These are phyloP conservation scores for Cytospora leucostoma DNA, from an alignment of 2,329 filamentous ascomycete species.

Conservation along the genomic window DNA sequence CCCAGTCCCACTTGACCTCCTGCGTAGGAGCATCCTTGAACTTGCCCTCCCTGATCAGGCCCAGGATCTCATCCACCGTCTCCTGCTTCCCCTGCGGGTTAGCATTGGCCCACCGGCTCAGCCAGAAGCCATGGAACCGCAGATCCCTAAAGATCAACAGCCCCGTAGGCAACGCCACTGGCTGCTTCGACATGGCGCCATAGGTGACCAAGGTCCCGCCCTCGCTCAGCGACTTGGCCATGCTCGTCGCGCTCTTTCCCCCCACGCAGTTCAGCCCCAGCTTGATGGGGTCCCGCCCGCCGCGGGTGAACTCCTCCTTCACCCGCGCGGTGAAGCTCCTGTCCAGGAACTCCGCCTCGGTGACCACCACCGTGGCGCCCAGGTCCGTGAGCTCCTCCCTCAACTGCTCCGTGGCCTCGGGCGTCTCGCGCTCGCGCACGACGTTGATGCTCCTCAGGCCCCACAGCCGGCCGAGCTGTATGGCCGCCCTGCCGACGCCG, in stretches of 20 bases:
- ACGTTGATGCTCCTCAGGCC: conserved; percentile 90
- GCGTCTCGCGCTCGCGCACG: conserved; percentile 69
- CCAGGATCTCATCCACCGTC: conserved; percentile 83
- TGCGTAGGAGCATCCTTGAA: conserved; percentile 85
- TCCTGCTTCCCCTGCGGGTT: conserved; percentile 72
- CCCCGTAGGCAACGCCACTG: conserved; percentile 76
- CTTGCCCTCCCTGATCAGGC: conserved; percentile 70
- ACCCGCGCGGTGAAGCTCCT: conserved; percentile 63
- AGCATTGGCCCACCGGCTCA: conserved; percentile 82
- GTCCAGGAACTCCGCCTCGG: conserved; percentile 55
- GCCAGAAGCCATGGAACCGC: conserved; percentile 90
- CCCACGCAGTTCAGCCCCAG: conserved; percentile 93
- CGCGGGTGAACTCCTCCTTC: conserved; percentile 64
- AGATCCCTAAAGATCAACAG: conserved; percentile 93
- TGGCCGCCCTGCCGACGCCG: conserved; percentile 86
- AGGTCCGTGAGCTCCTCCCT: conserved; percentile 54
- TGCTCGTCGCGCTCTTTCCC: conserved; percentile 75
- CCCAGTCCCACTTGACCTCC: conserved; percentile 79
- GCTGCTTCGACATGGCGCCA: conserved; percentile 91
- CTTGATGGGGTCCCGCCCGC: conserved; percentile 69
- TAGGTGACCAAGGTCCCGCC: conserved; percentile 85
- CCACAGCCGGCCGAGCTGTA: conserved; percentile 85
- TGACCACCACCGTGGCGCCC: conserved; percentile 59
- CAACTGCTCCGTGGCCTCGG: conserved; percentile 63
- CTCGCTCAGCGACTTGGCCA: conserved; percentile 72